Percentiles rank a stretch among this genome's conserved stretches.
Evolutionary conservation across 2,329 filamentous ascomycete genomes (phyloP).

Genomic region (Verticillium zaregamsianum): DNA sequence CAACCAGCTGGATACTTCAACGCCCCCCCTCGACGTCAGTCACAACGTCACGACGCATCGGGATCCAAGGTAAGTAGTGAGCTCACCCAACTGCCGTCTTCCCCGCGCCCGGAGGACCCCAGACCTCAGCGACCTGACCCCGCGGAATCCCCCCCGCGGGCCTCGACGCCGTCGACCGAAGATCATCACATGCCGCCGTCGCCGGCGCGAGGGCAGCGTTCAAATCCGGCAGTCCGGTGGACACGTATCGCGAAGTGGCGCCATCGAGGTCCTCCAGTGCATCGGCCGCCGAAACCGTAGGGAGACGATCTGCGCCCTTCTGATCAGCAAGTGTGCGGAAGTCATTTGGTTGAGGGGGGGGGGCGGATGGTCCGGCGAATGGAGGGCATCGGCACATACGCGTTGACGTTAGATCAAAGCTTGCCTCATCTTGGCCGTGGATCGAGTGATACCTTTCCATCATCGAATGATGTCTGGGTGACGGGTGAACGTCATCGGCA

Average conservation of each 20-base stretch:
- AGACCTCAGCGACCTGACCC: conserved; percentile 81
- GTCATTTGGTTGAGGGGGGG: background rate
- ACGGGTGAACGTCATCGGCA: background rate
- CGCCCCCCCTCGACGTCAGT: background rate
- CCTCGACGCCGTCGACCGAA: background rate
- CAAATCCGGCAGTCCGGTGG: conserved; percentile 51
- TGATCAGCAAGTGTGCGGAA: background rate
- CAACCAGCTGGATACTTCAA: conserved; percentile 64
- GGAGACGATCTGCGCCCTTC: conserved; percentile 58
- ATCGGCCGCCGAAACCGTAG: conserved; percentile 72
- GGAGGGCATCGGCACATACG: conserved; percentile 32
- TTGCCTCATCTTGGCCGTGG: conserved; percentile 57
- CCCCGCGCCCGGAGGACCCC: conserved; percentile 80
- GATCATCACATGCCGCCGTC: background rate
- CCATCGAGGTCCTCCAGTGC: conserved; percentile 58
- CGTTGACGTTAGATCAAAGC: conserved; percentile 51
- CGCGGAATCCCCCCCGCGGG: conserved; percentile 59
- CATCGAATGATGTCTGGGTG: background rate
- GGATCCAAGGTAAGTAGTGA: background rate
- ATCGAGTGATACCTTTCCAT: conserved; percentile 43
- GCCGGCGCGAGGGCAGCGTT: conserved; percentile 42
- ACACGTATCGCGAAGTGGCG: conserved; percentile 44
- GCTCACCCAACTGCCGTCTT: conserved; percentile 80
- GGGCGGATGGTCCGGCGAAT: background rate
- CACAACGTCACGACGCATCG: background rate